Percentiles rank a stretch among this genome's conserved stretches.
Evolutionary conservation across 805 yeast species (phyloP).

Genomic region (Cyberlindnera veronae): DNA sequence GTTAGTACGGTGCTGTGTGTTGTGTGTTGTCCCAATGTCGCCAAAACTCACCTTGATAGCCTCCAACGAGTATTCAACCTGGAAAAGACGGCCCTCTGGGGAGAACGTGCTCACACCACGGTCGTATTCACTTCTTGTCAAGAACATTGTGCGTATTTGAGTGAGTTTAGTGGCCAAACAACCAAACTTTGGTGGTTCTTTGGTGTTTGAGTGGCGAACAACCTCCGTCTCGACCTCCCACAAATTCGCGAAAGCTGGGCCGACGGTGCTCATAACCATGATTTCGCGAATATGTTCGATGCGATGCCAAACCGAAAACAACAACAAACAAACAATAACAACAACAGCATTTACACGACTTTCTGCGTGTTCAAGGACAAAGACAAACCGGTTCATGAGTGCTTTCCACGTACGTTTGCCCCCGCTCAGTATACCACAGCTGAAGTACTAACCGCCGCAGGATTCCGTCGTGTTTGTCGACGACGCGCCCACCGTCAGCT

Average conservation of each 20-base stretch:
- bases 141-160: conserved; percentile 56
- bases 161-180: too few species aligned
- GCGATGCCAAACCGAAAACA: too few species aligned
- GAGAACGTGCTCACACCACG: conserved; percentile 98
- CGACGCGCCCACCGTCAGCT: conserved; percentile 25
- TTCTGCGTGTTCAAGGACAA: too few species aligned
- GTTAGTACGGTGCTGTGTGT: background rate
- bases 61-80: conserved; percentile 95
- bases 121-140: conserved; percentile 99
- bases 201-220: too few species aligned
- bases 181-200: too few species aligned
- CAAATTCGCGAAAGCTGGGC: too few species aligned
- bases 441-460: conserved; percentile 11
- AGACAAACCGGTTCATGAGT: too few species aligned
- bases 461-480: conserved; percentile 26
- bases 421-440: background rate
- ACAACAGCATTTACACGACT: too few species aligned
- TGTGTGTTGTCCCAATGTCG: background rate
- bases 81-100: conserved; percentile 97
- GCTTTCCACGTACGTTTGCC: background rate
- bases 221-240: too few species aligned
- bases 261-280: too few species aligned
- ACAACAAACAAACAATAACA: too few species aligned
- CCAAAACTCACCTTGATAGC: conserved; percentile 71
- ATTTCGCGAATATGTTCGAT: conserved; percentile 8